Evolutionary conservation across 108 stramenopile genomes (phyloP).

Genomic region (Phaeodactylum tricornutum): DNA sequence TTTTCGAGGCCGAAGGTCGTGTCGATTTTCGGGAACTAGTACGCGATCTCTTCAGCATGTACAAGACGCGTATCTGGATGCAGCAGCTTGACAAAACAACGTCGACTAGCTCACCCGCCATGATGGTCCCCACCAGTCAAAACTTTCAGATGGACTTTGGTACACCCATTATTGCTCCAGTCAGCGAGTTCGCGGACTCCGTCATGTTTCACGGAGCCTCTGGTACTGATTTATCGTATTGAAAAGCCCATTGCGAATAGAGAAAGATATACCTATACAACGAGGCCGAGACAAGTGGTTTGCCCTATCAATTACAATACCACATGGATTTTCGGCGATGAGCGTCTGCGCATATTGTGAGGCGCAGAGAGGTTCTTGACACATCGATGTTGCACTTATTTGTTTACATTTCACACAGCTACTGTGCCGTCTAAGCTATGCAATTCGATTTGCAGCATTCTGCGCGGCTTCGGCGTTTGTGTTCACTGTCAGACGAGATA

Average conservation of each 20-base stretch:
- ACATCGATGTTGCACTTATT: no score
- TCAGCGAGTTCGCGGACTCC: slow-evolving; percentile 26
- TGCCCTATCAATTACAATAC: no score
- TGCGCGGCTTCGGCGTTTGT: no score
- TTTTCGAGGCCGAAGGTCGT: slow-evolving; percentile 92
- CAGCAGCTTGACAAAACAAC: slow-evolving; percentile 84
- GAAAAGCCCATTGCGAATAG: not conserved
- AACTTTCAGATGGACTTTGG: slow-evolving; percentile 26
- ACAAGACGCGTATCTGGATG: slow-evolving; percentile 98
- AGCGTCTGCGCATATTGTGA: no score
- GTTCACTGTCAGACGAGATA: no score
- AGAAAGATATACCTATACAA: slow-evolving; percentile 2
- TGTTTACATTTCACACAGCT: no score
- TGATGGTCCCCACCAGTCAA: slow-evolving; percentile 9
- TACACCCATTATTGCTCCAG: slow-evolving; percentile 41
- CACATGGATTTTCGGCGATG: no score
- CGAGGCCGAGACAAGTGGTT: no score
- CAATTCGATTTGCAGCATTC: no score
- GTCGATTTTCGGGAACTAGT: slow-evolving; percentile 98
- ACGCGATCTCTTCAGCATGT: slow-evolving; percentile 93
- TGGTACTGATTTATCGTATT: no score
- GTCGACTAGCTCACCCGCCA: slow-evolving; percentile 18
- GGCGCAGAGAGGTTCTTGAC: no score
- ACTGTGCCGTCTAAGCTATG: no score
- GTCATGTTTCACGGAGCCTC: not conserved